Percentiles rank a stretch among this genome's conserved stretches.
Evolutionary conservation across 2,329 filamentous ascomycete species (phyloP).

Genomic region (Plenodomus biglobosus): DNA sequence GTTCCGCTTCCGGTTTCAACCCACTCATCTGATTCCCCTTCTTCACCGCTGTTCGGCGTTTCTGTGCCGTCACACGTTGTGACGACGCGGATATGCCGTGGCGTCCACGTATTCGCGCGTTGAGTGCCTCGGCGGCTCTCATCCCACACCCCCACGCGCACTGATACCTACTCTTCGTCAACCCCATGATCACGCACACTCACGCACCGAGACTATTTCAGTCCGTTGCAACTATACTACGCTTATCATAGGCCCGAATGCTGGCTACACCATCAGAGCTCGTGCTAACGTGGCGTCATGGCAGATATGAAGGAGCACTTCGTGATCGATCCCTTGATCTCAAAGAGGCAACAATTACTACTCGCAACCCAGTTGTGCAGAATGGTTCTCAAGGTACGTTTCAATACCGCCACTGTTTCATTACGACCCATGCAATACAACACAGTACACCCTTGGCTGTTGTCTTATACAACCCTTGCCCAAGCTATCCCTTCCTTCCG

Average conservation of each 20-base stretch:
- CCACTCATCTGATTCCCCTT: slow-evolving; percentile 8
- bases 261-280: slow-evolving; percentile 13
- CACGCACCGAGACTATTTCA: slow-evolving; percentile 10
- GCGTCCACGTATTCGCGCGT: slow-evolving; percentile 15
- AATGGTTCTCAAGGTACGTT: slow-evolving; percentile 67
- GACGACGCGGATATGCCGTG: slow-evolving; percentile 20
- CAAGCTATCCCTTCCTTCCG: slow-evolving; percentile 6
- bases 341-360: slow-evolving; percentile 95
- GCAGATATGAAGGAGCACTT: slow-evolving; percentile 95
- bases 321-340: slow-evolving; percentile 96
- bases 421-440: slow-evolving; percentile 10
- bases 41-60: slow-evolving; percentile 17
- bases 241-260: slow-evolving; percentile 7
- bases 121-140: slow-evolving; percentile 24
- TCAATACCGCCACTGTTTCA: slow-evolving; percentile 20
- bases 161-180: background rate
- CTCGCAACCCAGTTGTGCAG: slow-evolving; percentile 95
- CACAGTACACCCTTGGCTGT: slow-evolving; percentile 4
- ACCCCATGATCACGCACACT: slow-evolving; percentile 11
- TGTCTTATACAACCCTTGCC: background rate
- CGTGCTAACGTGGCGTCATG: slow-evolving; percentile 28
- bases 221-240: slow-evolving; percentile 10
- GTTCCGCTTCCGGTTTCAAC: slow-evolving; percentile 2
- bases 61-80: slow-evolving; percentile 9
- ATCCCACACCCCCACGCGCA: slow-evolving; percentile 24